Evolutionary conservation across 2,329 filamentous ascomycete species (phyloP).

Genomic region (Hirsutella rhossiliensis): DNA sequence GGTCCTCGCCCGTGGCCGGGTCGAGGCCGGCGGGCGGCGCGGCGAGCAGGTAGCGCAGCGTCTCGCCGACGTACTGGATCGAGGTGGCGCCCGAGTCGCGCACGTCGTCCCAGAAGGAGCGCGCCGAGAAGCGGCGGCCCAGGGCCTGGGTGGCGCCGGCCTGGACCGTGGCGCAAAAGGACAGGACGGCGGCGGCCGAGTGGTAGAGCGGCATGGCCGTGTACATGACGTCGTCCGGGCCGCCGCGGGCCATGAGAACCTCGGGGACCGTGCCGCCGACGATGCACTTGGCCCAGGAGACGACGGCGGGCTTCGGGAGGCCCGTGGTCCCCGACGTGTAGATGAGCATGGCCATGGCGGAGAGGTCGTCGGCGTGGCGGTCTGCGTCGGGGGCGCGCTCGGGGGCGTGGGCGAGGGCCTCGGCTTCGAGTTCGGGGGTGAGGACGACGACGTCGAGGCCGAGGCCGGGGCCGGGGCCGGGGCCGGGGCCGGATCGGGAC

Average conservation of each 20-base stretch:
- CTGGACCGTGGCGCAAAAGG: slow-evolving; percentile 48
- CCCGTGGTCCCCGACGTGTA: slow-evolving; percentile 82
- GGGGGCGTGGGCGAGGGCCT: slow-evolving; percentile 38
- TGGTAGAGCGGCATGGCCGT: slow-evolving; percentile 91
- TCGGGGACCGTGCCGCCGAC: slow-evolving; percentile 25
- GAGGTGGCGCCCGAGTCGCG: slow-evolving; percentile 58
- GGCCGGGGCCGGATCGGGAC: slow-evolving; percentile 48
- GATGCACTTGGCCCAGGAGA: slow-evolving; percentile 58
- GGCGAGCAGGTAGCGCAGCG: slow-evolving; percentile 68
- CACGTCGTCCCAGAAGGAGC: slow-evolving; percentile 65
- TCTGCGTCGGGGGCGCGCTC: slow-evolving; percentile 45
- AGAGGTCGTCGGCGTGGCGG: slow-evolving; percentile 34
- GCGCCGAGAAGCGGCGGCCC: slow-evolving; percentile 67
- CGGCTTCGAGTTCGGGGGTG: slow-evolving; percentile 41
- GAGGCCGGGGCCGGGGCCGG: slow-evolving; percentile 31
- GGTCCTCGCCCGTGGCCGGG: slow-evolving; percentile 22
- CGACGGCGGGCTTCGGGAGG: slow-evolving; percentile 66
- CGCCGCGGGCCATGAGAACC: slow-evolving; percentile 42
- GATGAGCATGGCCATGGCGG: slow-evolving; percentile 60
- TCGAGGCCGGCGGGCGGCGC: slow-evolving; percentile 46
- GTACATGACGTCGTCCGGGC: slow-evolving; percentile 55
- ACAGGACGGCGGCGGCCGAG: slow-evolving; percentile 62
- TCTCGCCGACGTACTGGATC: slow-evolving; percentile 84
- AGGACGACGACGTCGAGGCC: slow-evolving; percentile 48
- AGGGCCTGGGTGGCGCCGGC: slow-evolving; percentile 56